phyloP scores from a whole-genome alignment of 345 rosid genomes.

The Eucalyptus albens region DNA sequence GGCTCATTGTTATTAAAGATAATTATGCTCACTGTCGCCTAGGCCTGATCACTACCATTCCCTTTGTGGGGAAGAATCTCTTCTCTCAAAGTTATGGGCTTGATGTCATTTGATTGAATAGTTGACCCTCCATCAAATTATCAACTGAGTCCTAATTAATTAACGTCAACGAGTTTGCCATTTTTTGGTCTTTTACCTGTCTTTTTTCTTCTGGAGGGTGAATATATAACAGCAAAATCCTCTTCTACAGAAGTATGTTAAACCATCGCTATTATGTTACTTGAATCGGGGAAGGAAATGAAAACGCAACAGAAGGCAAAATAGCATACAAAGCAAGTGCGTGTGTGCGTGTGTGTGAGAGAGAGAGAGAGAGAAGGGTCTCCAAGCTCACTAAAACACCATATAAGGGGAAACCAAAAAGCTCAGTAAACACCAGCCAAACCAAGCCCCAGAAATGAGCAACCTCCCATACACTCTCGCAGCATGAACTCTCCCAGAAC shows the following conservation, averaged over 20 bases:
- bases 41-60: neutral
- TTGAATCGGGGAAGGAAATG: neutral
- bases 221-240: neutral
- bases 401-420: neutral
- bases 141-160: neutral
- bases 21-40: fast-evolving
- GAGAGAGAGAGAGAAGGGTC: neutral
- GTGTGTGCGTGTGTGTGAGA: fast-evolving
- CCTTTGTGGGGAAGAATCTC: neutral
- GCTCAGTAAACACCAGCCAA: neutral
- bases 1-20: neutral
- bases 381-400: neutral
- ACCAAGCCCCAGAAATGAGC: neutral
- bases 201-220: neutral
- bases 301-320: neutral
- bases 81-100: neutral
- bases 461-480: neutral
- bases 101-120: neutral
- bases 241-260: neutral
- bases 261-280: neutral
- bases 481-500: neutral
- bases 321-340: neutral
- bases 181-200: neutral
- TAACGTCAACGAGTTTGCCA: neutral
- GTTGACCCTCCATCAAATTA: neutral